phyloP scores from a whole-genome alignment of 2,329 filamentous ascomycete genomes.

The Fusarium goolgardi region DNA sequence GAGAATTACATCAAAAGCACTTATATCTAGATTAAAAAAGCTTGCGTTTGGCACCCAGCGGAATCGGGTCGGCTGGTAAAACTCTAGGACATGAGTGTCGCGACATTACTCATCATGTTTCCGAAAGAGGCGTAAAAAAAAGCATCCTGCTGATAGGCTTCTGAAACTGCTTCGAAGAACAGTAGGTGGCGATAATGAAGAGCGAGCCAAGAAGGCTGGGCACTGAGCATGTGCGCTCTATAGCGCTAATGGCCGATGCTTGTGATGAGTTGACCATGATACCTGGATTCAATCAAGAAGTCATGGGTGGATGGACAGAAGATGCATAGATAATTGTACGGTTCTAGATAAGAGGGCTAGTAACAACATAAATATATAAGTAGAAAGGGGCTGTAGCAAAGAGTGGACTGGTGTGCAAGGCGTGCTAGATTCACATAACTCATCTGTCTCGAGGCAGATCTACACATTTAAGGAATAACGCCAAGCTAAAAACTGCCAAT shows the following conservation, averaged over 20 bases:
- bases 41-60: constrained; percentile 14
- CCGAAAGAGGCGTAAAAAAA: constrained; percentile 17
- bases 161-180: constrained; percentile 15
- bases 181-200: constrained; percentile 11
- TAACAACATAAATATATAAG: neutral
- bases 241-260: constrained; percentile 8
- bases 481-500: neutral
- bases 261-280: constrained; percentile 1
- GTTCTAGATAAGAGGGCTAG: neutral
- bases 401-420: neutral
- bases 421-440: neutral
- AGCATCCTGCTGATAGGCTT: constrained; percentile 22
- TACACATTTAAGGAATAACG: neutral
- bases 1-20: neutral
- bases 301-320: neutral
- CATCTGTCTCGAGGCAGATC: neutral
- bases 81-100: constrained; percentile 12
- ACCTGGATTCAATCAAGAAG: too few relatives aligned
- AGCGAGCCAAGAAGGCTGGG: constrained; percentile 16
- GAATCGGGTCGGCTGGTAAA: neutral
- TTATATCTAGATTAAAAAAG: constrained; percentile 20
- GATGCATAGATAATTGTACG: neutral
- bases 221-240: constrained; percentile 18
- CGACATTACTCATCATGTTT: constrained; percentile 25
- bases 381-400: constrained; percentile 6